Percentiles rank a stretch among this genome's conserved stretches.
Conservation (phyloP, 176 grass and related monocot genomes). For the Otatea glauca region DNA sequence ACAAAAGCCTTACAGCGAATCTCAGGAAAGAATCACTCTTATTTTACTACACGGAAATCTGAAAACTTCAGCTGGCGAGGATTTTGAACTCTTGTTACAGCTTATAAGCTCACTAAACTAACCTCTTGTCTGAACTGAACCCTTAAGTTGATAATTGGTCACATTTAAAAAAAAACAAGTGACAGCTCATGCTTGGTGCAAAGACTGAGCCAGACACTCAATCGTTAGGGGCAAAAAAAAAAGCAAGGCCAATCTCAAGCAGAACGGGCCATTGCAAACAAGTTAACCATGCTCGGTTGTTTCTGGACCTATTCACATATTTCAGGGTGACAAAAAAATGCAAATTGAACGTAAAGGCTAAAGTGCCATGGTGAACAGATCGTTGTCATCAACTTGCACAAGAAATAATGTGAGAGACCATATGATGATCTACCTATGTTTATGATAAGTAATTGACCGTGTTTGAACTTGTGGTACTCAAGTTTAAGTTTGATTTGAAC, state of each 20-base stretch:
- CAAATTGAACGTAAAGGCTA: not conserved
- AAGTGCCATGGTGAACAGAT: not conserved
- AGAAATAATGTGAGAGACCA: no score
- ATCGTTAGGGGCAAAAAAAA: not conserved
- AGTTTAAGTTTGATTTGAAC: no score
- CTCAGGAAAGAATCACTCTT: no score
- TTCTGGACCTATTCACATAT: not conserved
- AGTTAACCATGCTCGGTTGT: not conserved
- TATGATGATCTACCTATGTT: no score
- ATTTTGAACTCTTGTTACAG: not conserved
- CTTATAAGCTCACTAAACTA: not conserved
- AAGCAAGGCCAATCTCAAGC: not conserved
- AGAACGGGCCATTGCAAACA: not conserved
- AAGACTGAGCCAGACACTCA: not conserved
- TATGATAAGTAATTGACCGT: no score
- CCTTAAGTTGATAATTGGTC: not conserved
- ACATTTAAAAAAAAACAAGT: not conserved
- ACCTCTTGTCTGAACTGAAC: not conserved
- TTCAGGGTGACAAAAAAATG: not conserved
- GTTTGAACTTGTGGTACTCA: no score
- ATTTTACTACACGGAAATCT: no score
- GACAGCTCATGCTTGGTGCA: no score
- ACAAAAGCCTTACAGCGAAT: no score
- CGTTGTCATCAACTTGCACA: slow-evolving; percentile 20
- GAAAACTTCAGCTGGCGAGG: not conserved